These are phyloP conservation scores for Fraxinus anomala DNA, from an alignment of 257 asterid species.

Conservation along the genomic window DNA sequence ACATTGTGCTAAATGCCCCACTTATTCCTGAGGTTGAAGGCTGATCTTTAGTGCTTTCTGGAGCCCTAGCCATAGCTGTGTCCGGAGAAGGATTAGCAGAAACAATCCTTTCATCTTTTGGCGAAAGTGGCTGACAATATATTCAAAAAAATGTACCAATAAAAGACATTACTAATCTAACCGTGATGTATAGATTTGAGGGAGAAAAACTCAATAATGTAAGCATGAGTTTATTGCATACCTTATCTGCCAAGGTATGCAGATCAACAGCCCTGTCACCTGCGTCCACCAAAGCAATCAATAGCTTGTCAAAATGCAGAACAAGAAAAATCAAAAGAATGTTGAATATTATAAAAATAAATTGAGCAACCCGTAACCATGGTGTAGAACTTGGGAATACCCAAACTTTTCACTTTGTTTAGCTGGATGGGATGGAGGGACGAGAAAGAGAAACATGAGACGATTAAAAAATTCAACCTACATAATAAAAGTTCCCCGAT, in stretches of 20 bases:
- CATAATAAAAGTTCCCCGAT: not conserved
- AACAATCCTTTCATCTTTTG: constrained; percentile 79
- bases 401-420: not conserved
- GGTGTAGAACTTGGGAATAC: not conserved
- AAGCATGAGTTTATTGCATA: constrained; percentile 27
- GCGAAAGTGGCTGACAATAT: constrained; percentile 65
- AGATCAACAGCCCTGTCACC: constrained; percentile 76
- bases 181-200: constrained; percentile 23
- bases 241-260: constrained; percentile 82
- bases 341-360: constrained; percentile 2
- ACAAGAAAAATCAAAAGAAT: constrained; percentile 20
- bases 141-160: constrained; percentile 37
- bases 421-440: constrained; percentile 6
- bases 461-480: not conserved
- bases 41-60: constrained; percentile 62
- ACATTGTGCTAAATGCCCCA: constrained; percentile 52
- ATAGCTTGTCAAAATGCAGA: constrained; percentile 23
- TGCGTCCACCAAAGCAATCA: constrained; percentile 43
- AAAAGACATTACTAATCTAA: constrained; percentile 37
- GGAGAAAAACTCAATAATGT: constrained; percentile 23
- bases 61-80: constrained; percentile 65
- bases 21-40: constrained; percentile 59
- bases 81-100: constrained; percentile 69
- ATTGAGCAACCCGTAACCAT: constrained; percentile 4
- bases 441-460: not conserved